Base-by-base conservation (phyloP, 2,329 filamentous ascomycete genomes). In the Didymella pomorum region DNA sequence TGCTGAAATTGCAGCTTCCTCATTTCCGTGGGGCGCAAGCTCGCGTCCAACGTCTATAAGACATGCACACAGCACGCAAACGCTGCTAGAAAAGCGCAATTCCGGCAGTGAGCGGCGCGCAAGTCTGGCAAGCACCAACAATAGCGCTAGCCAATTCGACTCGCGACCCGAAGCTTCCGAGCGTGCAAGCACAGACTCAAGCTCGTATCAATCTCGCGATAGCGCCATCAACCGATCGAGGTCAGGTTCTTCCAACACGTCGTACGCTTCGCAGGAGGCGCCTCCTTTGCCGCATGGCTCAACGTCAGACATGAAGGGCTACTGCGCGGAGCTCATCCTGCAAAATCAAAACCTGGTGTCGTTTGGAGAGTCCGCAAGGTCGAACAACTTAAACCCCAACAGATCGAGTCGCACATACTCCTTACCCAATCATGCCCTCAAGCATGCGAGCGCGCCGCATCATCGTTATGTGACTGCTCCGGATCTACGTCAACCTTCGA, bases 51-150 rank as follows among this genome's bases (percentile, higher is more conserved):
- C 41, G 3, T 55, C 63, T 20, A 39, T 62, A 14, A 51, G 39
- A 47, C 46, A 56, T 8, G 53, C 59, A 14, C 41, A 47, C 9
- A 66, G 57, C 44, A 63, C 68, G n/a, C 66, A 70, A 7, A 60
- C 65, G 9, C 12, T 66, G 2, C 54, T 66, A 4, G 43, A 59
- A 20, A 62, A 68, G 37, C 66, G 50, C 51, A 54, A 51, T 4
- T 58, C 63, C 5, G 53, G 60, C 20, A 61, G 48, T 23, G 60
- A 62, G 28, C 52, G 49, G 9, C 54, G 49, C 42, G 26, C 59
- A 31, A 67, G 59, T 44, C 3, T 60, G 12, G 52, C 46, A 4
- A 48, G 45, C 6, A 58, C 51, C 16, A 41, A 18, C 8, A 31
- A 41, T 8, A 42, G 53, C n/a, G 33, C 42, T 23, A 53, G 20